These are phyloP conservation scores for Bruguiera gymnorhiza DNA, from an alignment of 345 rosid genomes.

Conservation along the genomic window DNA sequence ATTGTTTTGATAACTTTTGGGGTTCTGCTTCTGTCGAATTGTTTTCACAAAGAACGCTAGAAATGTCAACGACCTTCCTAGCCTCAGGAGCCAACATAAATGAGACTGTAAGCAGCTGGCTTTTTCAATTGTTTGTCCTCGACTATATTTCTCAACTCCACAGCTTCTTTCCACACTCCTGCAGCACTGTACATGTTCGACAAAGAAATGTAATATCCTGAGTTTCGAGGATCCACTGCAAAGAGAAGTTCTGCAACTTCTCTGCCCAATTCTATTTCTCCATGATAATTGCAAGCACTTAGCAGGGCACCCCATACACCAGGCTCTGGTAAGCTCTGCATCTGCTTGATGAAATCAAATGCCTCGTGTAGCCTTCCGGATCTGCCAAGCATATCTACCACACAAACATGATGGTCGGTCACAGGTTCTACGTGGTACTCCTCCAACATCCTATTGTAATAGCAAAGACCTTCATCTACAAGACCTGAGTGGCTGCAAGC, in stretches of 20 bases:
- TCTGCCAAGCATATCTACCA: constrained; percentile 58
- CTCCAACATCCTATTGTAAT: constrained; percentile 41
- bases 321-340: constrained; percentile 28
- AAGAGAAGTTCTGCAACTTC: constrained; percentile 53
- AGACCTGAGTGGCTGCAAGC: constrained; percentile 60
- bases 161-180: constrained; percentile 53
- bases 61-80: no score
- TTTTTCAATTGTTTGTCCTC: constrained; percentile 36
- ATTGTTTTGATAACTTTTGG: no score
- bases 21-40: no score
- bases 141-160: constrained; percentile 33
- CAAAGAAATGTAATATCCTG: constrained; percentile 39
- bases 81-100: constrained; percentile 18
- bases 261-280: constrained; percentile 41
- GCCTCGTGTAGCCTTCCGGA: constrained; percentile 53
- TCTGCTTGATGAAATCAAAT: constrained; percentile 39
- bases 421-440: constrained; percentile 39
- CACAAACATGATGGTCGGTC: constrained; percentile 43
- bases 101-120: constrained; percentile 41
- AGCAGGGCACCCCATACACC: constrained; percentile 61
- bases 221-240: constrained; percentile 53
- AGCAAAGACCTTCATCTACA: constrained; percentile 40
- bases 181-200: constrained; percentile 44
- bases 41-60: no score
- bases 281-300: constrained; percentile 48